These are phyloP conservation scores for Rostrohypoxylon terebratum DNA, from an alignment of 495 filamentous ascomycete species.

Conservation along the genomic window DNA sequence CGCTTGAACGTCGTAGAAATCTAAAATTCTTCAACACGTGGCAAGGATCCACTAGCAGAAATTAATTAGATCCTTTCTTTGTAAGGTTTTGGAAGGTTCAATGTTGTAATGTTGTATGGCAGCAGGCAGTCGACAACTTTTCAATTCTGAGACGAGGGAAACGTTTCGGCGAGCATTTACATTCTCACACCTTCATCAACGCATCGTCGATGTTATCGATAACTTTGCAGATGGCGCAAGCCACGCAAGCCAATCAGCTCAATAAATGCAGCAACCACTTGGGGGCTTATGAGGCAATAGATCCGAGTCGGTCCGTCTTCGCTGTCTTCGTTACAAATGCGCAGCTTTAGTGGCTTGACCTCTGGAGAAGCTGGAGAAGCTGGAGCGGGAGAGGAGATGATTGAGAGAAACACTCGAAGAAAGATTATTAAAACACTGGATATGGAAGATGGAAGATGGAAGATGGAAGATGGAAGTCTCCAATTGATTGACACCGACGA, in stretches of 20 bases:
- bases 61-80: neutral
- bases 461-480: neutral
- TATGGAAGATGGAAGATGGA: neutral
- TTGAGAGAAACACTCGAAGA: neutral
- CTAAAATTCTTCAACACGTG: conserved; percentile 3
- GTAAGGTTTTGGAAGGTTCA: too few relatives aligned
- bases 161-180: conserved; percentile 7
- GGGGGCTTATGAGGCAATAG: conserved; percentile 17
- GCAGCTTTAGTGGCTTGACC: neutral
- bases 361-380: conserved; percentile 10
- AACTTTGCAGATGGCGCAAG: conserved; percentile 21
- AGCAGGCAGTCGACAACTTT: neutral
- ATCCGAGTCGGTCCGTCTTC: conserved; percentile 43
- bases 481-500: conserved; percentile 16
- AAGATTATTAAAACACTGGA: conserved; percentile 3
- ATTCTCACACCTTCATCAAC: conserved; percentile 11
- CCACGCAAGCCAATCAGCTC: conserved; percentile 30
- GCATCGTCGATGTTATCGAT: conserved; percentile 22
- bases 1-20: neutral
- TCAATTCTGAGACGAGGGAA: conserved; percentile 5
- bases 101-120: conserved; percentile 1
- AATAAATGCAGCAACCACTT: neutral
- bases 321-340: conserved; percentile 25
- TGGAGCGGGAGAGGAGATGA: neutral
- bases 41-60: neutral